phyloP scores from a whole-genome alignment of 2,329 filamentous ascomycete species.

The Aspergillus alliaceus region DNA sequence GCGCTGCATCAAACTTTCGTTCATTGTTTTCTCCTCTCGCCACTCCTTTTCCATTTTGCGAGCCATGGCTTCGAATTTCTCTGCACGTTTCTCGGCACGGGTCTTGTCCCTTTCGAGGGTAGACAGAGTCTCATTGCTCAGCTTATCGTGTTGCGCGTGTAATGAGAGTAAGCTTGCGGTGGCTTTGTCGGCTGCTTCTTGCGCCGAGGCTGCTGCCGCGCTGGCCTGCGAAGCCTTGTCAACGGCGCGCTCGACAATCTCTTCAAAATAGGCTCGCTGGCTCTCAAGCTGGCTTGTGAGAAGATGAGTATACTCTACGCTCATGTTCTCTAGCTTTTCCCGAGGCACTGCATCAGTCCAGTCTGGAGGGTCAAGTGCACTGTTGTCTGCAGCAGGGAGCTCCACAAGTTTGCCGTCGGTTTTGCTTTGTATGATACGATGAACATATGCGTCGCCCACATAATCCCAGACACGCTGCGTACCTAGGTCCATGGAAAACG shows the following conservation, averaged over 20 bases:
- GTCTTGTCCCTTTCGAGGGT: conserved; percentile 71
- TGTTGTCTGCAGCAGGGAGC: conserved; percentile 63
- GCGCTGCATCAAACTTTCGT: conserved; percentile 75
- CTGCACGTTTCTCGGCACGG: conserved; percentile 66
- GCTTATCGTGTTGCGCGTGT: conserved; percentile 53
- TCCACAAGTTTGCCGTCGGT: conserved; percentile 90
- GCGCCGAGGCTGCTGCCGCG: conserved; percentile 52
- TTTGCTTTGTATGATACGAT: conserved; percentile 91
- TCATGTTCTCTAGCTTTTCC: conserved; percentile 74
- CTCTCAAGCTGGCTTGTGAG: conserved; percentile 90
- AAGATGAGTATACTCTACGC: conserved; percentile 90
- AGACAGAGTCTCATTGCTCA: conserved; percentile 61
- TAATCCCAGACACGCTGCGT: conserved; percentile 99
- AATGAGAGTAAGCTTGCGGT: conserved; percentile 56
- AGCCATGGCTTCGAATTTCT: conserved; percentile 73
- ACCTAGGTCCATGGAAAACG: conserved; percentile 87
- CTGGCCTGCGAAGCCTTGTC: conserved; percentile 82
- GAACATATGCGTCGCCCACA: conserved; percentile 90
- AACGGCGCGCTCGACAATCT: conserved; percentile 81
- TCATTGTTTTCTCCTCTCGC: conserved; percentile 84
- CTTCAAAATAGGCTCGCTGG: conserved; percentile 91
- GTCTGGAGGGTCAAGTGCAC: conserved; percentile 43
- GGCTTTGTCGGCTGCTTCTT: conserved; percentile 65
- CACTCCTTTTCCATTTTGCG: conserved; percentile 72
- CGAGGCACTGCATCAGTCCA: conserved; percentile 48